These are phyloP conservation scores for Diaporthe aspalathi DNA, from an alignment of 2,329 filamentous ascomycete species.

Conservation along the genomic window DNA sequence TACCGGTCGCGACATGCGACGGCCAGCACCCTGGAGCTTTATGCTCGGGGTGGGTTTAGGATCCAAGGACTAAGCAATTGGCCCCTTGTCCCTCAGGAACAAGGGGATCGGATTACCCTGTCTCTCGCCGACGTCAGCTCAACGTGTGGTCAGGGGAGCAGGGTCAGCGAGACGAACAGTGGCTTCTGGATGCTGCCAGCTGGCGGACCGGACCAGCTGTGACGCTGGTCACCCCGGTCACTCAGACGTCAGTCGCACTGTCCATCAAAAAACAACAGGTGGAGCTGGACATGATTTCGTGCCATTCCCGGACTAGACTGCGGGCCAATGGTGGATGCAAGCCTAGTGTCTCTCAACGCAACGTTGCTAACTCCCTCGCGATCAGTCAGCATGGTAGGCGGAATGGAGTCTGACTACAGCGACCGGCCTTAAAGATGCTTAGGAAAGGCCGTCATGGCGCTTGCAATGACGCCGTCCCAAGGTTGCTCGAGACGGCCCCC, in stretches of 20 bases:
- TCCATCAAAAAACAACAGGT: not conserved
- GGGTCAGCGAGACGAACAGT: conserved; percentile 15
- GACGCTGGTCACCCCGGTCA: too few species aligned
- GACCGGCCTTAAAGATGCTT: not conserved
- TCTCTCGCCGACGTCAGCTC: conserved; percentile 28
- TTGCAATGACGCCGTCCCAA: not conserved
- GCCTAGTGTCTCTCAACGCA: not conserved
- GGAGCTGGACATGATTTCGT: not conserved
- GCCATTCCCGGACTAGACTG: conserved; percentile 1
- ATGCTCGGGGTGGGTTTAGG: conserved; percentile 6
- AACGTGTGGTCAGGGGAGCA: not conserved
- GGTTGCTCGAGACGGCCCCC: not conserved
- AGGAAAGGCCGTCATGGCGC: not conserved
- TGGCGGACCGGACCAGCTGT: too few species aligned
- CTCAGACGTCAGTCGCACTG: not conserved
- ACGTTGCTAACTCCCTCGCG: conserved; percentile 7
- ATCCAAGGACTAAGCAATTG: conserved; percentile 12
- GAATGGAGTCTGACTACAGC: conserved; percentile 13
- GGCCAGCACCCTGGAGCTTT: conserved; percentile 2
- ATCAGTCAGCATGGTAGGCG: not conserved
- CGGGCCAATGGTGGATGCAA: not conserved
- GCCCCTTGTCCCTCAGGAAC: conserved; percentile 9
- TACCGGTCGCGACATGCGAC: not conserved
- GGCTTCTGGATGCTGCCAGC: not conserved
- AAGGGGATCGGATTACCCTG: not conserved